Evolutionary conservation across 495 filamentous ascomycete species (phyloP).

Genomic region (Aspergillus asperescens): DNA sequence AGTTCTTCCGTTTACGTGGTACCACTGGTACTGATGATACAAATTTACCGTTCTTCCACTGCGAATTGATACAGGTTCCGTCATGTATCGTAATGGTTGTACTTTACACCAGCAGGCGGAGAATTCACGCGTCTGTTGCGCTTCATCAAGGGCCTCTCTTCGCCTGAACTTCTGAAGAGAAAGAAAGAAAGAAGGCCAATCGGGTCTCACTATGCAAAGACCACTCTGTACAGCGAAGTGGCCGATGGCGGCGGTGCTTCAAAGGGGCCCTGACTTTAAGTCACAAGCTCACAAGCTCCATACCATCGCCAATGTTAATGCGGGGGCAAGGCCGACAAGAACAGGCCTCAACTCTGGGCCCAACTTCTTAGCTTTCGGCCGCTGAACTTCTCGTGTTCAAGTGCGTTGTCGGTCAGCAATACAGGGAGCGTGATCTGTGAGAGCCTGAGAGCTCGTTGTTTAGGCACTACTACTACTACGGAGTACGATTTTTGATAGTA

Average conservation of each 20-base stretch:
- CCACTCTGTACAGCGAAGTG: background rate
- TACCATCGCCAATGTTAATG: slow-evolving; percentile 12
- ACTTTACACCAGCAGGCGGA: no score
- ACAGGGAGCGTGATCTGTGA: background rate
- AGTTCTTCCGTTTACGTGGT: background rate
- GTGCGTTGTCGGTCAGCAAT: slow-evolving; percentile 4
- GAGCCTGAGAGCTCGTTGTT: background rate
- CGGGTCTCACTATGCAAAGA: no score
- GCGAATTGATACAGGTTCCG: no score
- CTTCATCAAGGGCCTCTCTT: background rate
- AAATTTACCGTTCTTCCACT: no score
- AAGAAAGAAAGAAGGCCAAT: background rate
- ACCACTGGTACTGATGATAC: no score
- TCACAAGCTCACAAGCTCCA: slow-evolving; percentile 21
- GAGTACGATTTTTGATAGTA: background rate
- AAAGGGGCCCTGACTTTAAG: background rate
- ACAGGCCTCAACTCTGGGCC: no score
- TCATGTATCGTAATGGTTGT: no score
- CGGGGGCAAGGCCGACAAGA: slow-evolving; percentile 31
- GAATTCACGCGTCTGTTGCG: slow-evolving; percentile 2
- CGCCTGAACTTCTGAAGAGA: background rate
- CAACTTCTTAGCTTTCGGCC: no score
- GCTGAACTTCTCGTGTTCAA: background rate
- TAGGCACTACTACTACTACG: background rate
- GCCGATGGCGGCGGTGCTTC: background rate